Evolutionary conservation across 495 filamentous ascomycete species (phyloP), one percentile per base, ranked within the genome.

Genomic region (Pyrenopolyporus hunteri): DNA sequence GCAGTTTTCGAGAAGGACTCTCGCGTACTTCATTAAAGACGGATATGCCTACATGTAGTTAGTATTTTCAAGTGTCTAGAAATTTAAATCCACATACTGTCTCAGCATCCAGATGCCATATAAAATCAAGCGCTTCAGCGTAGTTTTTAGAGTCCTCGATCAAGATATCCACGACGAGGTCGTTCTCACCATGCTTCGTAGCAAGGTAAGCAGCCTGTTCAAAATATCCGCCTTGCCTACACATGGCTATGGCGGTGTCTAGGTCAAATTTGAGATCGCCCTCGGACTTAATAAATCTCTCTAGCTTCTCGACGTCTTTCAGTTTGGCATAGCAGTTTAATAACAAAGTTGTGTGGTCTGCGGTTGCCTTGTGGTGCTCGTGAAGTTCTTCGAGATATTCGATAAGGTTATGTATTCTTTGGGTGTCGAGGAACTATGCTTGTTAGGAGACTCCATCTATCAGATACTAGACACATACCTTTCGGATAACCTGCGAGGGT

Each of bases 261-360:
- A 98, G 79, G 74, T 98, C 94, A 72, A 98, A 98, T 64, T 94
- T 97, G 28, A 96, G 82, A 67, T 97, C 93, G 1, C 91, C 93
- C 2, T 92, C 91, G 36, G 92, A 92, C 70, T 95, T 95, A 73
- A 98, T 98, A 62, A 98, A 98, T 46, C 89, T 88, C 63, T 98
- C 93, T 11, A 98, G 80, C 73, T 98, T 98, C 31, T 88, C 86
- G 6, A 96, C 93, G 69, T 98, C 93, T 68, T 98, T 97, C 4
- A 97, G 76, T 68, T 98, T 98, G 0, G 94, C 94, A 69, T 98
- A 98, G 77, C 94, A 98, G 71, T 98, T 98, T 14, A 98, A 76
- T 13, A 98, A 77, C 22, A 98, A 80, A 0, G 93, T 98, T 1
- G 94, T 98, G 68, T 98, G 94, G 60, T 98, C 94, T n/a, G 90